Base-by-base conservation (phyloP, 768 basidiomycete genomes). In the Auriculariales sp. region DNA sequence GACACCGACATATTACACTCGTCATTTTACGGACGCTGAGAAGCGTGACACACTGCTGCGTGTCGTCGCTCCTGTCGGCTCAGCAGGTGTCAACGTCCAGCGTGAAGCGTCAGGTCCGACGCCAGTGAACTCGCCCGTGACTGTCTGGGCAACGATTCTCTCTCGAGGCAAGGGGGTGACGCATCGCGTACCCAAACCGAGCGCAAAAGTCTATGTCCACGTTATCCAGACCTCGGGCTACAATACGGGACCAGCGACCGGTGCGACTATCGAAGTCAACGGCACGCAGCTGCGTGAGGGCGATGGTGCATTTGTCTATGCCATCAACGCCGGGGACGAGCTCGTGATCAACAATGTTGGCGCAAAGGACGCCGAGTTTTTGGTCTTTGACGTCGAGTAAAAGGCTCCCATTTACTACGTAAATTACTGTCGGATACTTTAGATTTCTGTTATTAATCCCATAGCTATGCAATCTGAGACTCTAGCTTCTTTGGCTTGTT, bases 161-260 rank as follows among this genome's bases (percentile, higher is more conserved):
- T 70, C 75, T 0, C 68, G 74, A 0, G 72, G 71, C 2, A 68
- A 69, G 49, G 72, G 68, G 10, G 57, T 91, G 48, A 62, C 68
- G 51, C 75, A 81, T 58, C 64, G 59, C 7, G 67, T 91, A 36
- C 59, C 60, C 14, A 55, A 58, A 12, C 52, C 58, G 0, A 49
- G 29, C 15, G 55, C 48, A 30, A 85, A 86, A 58, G 83, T 76
- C 2, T 94, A 93, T 60, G 64, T 94, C 19, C 94, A 98, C 55
- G 74, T 91, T 44, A 71, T 91, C 46, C 91, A 94, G 68, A 83
- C 73, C 4, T 80, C 79, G 25, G 91, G 90, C 2, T 94, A 86
- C 63, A 83, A 86, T 53, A 58, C 73, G 0, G 70, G 71, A 1
- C 58, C 64, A 28, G 72, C 79, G 0, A 64, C 57, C 1, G 89